Percentiles rank a stretch among this genome's conserved stretches.
These are phyloP conservation scores for Chlamydomonas eustigma DNA, from an alignment of 139 green algal species.

Conservation along the genomic window DNA sequence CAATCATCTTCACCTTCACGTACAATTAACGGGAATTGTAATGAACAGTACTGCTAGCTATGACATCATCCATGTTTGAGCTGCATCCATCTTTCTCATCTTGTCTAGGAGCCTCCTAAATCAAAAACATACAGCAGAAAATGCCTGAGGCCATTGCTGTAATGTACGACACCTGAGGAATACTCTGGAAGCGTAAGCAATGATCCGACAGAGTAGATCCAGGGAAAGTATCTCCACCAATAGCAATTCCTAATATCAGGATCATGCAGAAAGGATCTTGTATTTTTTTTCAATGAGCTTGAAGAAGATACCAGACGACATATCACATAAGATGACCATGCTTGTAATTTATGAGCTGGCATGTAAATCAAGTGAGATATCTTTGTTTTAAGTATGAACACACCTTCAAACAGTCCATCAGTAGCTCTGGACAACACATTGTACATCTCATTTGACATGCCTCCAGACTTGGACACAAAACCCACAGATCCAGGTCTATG, in stretches of 20 bases:
- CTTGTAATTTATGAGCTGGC: conserved; percentile 30
- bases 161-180: conserved; percentile 23
- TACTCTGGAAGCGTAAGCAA: conserved; percentile 83
- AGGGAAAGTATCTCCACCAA: conserved; percentile 88
- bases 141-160: too few relatives aligned
- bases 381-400: not conserved
- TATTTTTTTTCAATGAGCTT: too few relatives aligned
- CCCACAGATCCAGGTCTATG: conserved; percentile 56
- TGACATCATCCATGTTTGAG: too few relatives aligned
- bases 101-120: too few relatives aligned
- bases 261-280: too few relatives aligned
- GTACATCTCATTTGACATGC: conserved; percentile 97
- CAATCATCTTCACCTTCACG: conserved; percentile 85
- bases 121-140: too few relatives aligned
- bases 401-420: conserved; percentile 90
- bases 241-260: conserved; percentile 92
- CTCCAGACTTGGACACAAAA: conserved; percentile 90
- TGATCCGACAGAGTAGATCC: conserved; percentile 90
- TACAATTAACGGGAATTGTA: not conserved
- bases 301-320: too few relatives aligned
- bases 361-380: not conserved
- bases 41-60: too few relatives aligned
- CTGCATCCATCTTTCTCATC: too few relatives aligned
- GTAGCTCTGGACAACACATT: conserved; percentile 86
- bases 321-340: conserved; percentile 91